phyloP scores from a whole-genome alignment of 208 protist species.

The Leishmania gerbilli region DNA sequence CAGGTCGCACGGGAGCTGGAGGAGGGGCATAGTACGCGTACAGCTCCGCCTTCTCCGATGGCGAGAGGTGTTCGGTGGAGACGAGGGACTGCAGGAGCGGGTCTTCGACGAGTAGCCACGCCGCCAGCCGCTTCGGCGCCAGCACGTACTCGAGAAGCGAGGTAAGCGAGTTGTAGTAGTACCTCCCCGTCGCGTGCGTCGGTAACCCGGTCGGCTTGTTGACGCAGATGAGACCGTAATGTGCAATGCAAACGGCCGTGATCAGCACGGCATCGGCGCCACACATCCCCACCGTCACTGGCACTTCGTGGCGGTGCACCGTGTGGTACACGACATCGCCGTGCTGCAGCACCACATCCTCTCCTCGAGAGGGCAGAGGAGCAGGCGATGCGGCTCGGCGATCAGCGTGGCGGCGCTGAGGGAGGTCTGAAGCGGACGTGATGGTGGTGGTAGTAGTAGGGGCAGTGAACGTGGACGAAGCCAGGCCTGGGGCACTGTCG shows the following conservation, averaged over 20 bases:
- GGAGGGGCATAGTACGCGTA: constrained; percentile 52
- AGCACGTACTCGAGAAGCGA: constrained; percentile 90
- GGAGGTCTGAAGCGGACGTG: neutral
- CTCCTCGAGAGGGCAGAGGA: neutral
- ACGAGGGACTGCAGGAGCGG: constrained; percentile 76
- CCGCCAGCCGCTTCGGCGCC: constrained; percentile 64
- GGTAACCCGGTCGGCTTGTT: constrained; percentile 81
- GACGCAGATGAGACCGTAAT: constrained; percentile 65
- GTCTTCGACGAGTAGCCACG: constrained; percentile 63
- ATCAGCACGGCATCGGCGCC: constrained; percentile 61
- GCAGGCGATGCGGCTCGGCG: constrained; percentile 1
- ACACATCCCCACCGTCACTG: constrained; percentile 66
- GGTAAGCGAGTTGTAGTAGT: constrained; percentile 92
- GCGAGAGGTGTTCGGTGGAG: constrained; percentile 42
- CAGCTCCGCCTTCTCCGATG: constrained; percentile 57
- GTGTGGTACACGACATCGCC: constrained; percentile 89
- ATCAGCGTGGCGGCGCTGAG: neutral
- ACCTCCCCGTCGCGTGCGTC: constrained; percentile 91
- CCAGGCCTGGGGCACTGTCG: neutral
- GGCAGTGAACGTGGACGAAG: neutral
- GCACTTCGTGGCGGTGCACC: constrained; percentile 95
- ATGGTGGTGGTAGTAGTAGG: neutral
- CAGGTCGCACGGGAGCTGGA: neutral
- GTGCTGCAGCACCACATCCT: constrained; percentile 45
- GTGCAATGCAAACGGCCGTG: constrained; percentile 53